A percentile compares a stretch with the other conserved stretches of the same genome.
Evolutionary conservation across 2,329 filamentous ascomycete genomes (phyloP).

Genomic region (Volutella citrinella): DNA sequence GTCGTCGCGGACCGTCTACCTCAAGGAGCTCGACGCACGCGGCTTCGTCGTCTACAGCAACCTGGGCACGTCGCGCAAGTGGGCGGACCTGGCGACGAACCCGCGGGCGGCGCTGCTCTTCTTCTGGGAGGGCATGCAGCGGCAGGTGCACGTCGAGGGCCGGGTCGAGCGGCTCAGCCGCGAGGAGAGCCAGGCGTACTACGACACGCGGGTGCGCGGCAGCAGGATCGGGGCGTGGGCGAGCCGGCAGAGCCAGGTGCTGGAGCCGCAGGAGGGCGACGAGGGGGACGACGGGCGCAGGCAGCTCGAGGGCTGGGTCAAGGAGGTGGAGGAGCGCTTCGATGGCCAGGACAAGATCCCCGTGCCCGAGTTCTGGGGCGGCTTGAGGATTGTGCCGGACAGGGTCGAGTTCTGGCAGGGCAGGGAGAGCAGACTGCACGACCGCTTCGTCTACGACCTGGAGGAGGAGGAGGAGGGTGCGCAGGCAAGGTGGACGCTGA

Average conservation of each 20-base stretch:
- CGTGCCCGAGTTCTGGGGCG: constrained; percentile 93
- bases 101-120: constrained; percentile 81
- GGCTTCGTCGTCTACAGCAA: constrained; percentile 96
- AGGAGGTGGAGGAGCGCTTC: constrained; percentile 73
- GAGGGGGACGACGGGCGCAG: constrained; percentile 64
- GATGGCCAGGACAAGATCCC: constrained; percentile 76
- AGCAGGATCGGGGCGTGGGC: constrained; percentile 91
- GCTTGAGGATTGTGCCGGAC: constrained; percentile 79
- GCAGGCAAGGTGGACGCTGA: constrained; percentile 56
- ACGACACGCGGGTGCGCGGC: constrained; percentile 69
- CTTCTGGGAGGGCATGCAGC: constrained; percentile 82
- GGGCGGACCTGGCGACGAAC: constrained; percentile 68
- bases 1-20: constrained; percentile 81
- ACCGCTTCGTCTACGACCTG: constrained; percentile 83
- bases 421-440: constrained; percentile 82
- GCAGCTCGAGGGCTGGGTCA: constrained; percentile 73
- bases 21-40: constrained; percentile 82
- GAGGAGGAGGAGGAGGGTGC: constrained; percentile 37
- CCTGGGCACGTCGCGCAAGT: constrained; percentile 73
- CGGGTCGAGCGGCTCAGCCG: constrained; percentile 59
- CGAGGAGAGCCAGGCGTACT: constrained; percentile 72
- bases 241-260: constrained; percentile 78
- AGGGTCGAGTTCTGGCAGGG: constrained; percentile 97
- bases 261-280: constrained; percentile 43
- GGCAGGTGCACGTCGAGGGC: constrained; percentile 90